Conservation (phyloP, 2,329 filamentous ascomycete genomes). For the Periconia sp. region DNA sequence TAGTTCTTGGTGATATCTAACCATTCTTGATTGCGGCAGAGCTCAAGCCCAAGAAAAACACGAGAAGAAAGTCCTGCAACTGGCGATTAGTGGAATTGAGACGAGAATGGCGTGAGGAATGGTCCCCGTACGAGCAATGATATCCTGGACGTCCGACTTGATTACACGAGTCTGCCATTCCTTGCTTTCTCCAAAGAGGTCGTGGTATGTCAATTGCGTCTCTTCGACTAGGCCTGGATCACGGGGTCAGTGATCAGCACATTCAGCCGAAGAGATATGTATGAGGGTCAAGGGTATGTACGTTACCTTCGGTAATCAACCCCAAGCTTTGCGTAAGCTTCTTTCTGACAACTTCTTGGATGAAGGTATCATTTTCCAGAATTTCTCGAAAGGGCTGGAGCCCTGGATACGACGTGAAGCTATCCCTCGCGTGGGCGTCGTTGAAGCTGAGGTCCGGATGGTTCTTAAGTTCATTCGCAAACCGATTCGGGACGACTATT, state of each 20-base stretch:
- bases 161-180: neutral
- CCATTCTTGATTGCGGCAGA: slow-evolving; percentile 45
- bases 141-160: neutral
- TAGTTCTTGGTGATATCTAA: slow-evolving; percentile 37
- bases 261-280: neutral
- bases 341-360: neutral
- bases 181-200: neutral
- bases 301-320: neutral
- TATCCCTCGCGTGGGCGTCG: neutral
- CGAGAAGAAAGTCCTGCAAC: neutral
- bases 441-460: neutral
- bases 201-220: neutral
- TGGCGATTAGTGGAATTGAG: neutral
- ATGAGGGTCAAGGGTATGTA: neutral
- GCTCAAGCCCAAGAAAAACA: slow-evolving; percentile 38
- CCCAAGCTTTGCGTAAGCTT: neutral
- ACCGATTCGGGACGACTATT: neutral
- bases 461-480: neutral
- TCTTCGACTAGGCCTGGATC: neutral
- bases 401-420: neutral
- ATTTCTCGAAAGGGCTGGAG: neutral
- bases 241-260: neutral
- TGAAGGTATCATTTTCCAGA: neutral
- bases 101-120: neutral
- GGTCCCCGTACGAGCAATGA: neutral